A percentile compares a stretch with the other conserved stretches of the same genome.
These are phyloP conservation scores for Acer yangbiense DNA, from an alignment of 345 rosid genomes.

Conservation along the genomic window DNA sequence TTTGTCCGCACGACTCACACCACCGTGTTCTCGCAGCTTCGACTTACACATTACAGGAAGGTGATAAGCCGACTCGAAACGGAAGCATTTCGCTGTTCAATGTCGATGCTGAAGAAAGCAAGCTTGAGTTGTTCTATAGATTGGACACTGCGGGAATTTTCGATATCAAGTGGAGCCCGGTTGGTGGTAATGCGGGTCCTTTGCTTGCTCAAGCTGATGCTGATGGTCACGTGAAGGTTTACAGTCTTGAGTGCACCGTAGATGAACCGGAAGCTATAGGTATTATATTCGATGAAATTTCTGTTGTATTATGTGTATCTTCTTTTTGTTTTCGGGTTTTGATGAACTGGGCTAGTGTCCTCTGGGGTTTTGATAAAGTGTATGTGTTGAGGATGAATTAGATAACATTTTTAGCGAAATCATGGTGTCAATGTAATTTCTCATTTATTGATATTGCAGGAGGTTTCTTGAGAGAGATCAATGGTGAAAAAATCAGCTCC, in stretches of 20 bases:
- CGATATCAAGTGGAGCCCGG: slow-evolving; percentile 74
- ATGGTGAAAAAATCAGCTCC: slow-evolving; percentile 55
- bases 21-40: slow-evolving; percentile 66
- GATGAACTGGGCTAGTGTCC: no score
- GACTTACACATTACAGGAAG: slow-evolving; percentile 79
- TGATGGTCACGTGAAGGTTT: slow-evolving; percentile 66
- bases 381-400: background rate
- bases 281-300: slow-evolving; percentile 8
- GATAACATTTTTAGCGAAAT: background rate
- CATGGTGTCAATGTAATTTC: background rate
- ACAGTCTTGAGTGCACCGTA: slow-evolving; percentile 36
- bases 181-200: slow-evolving; percentile 38
- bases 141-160: slow-evolving; percentile 72
- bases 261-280: slow-evolving; percentile 30
- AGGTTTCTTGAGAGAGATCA: slow-evolving; percentile 43
- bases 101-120: slow-evolving; percentile 46
- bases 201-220: slow-evolving; percentile 82
- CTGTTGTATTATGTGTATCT: background rate
- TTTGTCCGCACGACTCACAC: slow-evolving; percentile 58
- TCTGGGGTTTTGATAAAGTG: background rate
- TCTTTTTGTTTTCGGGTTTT: background rate
- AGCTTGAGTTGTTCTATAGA: slow-evolving; percentile 51
- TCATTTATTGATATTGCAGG: slow-evolving; percentile 37
- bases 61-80: slow-evolving; percentile 63
- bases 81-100: slow-evolving; percentile 77